A percentile compares a stretch with the other conserved stretches of the same genome.
phyloP scores from a whole-genome alignment of 805 yeast species.

The Wickerhamiella dianesei region DNA sequence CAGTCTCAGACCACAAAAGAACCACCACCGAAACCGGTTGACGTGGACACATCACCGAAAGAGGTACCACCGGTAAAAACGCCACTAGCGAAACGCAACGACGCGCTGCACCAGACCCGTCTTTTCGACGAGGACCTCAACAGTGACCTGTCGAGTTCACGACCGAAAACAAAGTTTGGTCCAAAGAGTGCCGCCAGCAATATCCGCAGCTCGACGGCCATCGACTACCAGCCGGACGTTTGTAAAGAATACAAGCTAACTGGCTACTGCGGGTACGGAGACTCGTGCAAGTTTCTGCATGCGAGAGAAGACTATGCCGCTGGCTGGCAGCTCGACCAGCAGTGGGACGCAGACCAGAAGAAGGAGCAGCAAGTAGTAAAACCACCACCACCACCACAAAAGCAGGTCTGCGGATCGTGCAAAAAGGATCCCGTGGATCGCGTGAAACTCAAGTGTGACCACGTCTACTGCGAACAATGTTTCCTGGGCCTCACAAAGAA shows the following conservation, averaged over 20 bases:
- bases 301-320: slow-evolving; percentile 72
- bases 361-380: background rate
- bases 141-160: background rate
- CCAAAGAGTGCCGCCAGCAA: background rate
- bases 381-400: background rate
- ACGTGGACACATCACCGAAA: too few relatives aligned
- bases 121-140: background rate
- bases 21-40: background rate
- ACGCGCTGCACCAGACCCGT: slow-evolving; percentile 1
- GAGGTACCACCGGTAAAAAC: background rate
- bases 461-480: background rate
- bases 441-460: background rate
- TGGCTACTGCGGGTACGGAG: slow-evolving; percentile 96
- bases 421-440: background rate
- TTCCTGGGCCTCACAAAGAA: background rate
- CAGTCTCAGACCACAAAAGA: too few relatives aligned
- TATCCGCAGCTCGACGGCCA: slow-evolving; percentile 22
- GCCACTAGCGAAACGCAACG: background rate
- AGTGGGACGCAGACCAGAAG: slow-evolving; percentile 44
- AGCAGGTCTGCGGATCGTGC: background rate
- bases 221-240: slow-evolving; percentile 85
- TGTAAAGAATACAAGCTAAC: slow-evolving; percentile 85
- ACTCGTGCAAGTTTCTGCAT: slow-evolving; percentile 88
- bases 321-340: slow-evolving; percentile 51
- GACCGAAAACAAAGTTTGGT: background rate